phyloP scores from a whole-genome alignment of 78 protist genomes.

The Dictyostelium intermedium region DNA sequence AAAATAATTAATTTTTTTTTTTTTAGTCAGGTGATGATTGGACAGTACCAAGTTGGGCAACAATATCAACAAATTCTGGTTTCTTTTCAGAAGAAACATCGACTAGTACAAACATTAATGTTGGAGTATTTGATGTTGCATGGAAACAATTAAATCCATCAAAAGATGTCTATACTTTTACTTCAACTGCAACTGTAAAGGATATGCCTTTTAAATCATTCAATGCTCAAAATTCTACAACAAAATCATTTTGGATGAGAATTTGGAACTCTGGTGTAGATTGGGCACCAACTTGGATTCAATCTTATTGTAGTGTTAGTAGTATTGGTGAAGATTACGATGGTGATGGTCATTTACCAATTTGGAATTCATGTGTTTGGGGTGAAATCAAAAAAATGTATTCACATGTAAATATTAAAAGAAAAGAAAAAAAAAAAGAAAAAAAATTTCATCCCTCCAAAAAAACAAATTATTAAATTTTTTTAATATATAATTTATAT shows the following conservation, averaged over 20 bases:
- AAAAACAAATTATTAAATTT: not conserved
- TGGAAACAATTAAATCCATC: slow-evolving; percentile 46
- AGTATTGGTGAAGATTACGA: slow-evolving; percentile 47
- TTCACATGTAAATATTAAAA: not conserved
- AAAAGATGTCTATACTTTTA: not conserved
- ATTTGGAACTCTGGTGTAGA: slow-evolving; percentile 40
- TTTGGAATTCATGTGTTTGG: slow-evolving; percentile 64
- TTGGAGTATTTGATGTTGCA: slow-evolving; percentile 47
- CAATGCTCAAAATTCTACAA: slow-evolving; percentile 13
- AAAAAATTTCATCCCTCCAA: too few relatives aligned
- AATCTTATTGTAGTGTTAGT: slow-evolving; percentile 11
- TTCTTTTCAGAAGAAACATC: slow-evolving; percentile 20
- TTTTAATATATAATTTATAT: not conserved
- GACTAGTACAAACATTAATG: not conserved
- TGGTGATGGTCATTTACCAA: slow-evolving; percentile 49
- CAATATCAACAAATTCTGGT: slow-evolving; percentile 12
- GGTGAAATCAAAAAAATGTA: slow-evolving; percentile 39
- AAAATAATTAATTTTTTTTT: too few relatives aligned
- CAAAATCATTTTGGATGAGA: slow-evolving; percentile 46
- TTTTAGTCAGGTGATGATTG: slow-evolving; percentile 32
- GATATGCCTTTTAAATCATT: slow-evolving; percentile 21
- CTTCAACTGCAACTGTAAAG: not conserved
- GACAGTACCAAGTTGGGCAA: slow-evolving; percentile 11
- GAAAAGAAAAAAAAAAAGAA: too few relatives aligned
- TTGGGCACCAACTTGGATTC: slow-evolving; percentile 50